Evolutionary conservation across 352 stramenopile genomes (phyloP), one percentile per base, ranked within the genome.

Genomic region (Globisporangium spinosum): DNA sequence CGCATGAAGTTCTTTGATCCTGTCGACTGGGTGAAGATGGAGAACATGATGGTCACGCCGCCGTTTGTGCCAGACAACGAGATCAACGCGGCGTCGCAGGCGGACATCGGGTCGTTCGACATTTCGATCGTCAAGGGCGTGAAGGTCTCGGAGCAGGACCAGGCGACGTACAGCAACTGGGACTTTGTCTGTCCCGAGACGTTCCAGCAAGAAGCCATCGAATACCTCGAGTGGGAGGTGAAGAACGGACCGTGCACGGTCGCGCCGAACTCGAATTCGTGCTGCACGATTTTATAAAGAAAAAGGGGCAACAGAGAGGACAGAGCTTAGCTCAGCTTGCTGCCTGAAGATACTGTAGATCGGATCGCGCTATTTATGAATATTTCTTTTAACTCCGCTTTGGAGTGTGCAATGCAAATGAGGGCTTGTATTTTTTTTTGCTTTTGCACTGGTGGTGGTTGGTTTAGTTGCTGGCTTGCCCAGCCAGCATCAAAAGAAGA

Each of bases 51-150:
- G 15, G 62, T 94, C 15, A 61, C 74, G 20, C 85, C 87, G 9
- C 85, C 85, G 17, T 94, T 94, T 56, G 84, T 94, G 43, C 87
- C 87, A 2, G 82, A 92, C 55, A 89, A 90, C 56, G 86, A 93
- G 68, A 94, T 95, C 73, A 95, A 95, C 64, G 87, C 87, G 12
- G 86, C 85, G 29, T 91, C 83, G 0, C 87, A 95, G 67, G 80
- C 81, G 17, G 83, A 90, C 69, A 95, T 95, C 51, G 84, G 87
- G 10, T 89, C 74, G 25, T 94, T 94, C 62, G 85, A 92, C 58
- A 90, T 90, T 27, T 78, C 86, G 9, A 65, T 70, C 34, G 79
- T 92, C 13, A 91, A 90, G 40, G 84, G 82, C 9, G 79, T 92
- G 40, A 92, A 93, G 49, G 64, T 95, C 10, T 80, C 76, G 22